Conservation (phyloP, 108 stramenopile genomes). For the Fragilaria crotonensis region DNA sequence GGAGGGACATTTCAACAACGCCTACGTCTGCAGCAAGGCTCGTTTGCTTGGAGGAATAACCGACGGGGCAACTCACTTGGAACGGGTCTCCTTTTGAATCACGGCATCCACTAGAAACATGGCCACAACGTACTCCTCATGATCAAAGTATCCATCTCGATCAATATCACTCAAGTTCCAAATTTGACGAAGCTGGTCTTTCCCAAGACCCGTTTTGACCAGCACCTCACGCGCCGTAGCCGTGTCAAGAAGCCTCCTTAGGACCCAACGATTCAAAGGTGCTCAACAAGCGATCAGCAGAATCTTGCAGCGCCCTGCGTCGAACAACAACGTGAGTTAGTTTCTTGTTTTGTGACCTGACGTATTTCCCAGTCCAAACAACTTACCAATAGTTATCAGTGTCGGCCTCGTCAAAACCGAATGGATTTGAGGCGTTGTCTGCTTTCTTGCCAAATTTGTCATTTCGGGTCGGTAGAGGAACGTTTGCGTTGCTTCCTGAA, state of each 20-base stretch:
- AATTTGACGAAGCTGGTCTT: slow-evolving; percentile 85
- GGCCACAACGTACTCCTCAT: slow-evolving; percentile 89
- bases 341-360: neutral
- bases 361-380: too few species aligned
- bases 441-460: slow-evolving; percentile 63
- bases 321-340: neutral
- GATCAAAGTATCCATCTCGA: slow-evolving; percentile 85
- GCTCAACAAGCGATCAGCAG: slow-evolving; percentile 55
- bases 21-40: neutral
- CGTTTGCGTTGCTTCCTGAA: slow-evolving; percentile 2
- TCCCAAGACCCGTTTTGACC: slow-evolving; percentile 75
- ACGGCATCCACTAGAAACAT: slow-evolving; percentile 89
- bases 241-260: slow-evolving; percentile 70
- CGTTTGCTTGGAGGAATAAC: slow-evolving; percentile 77
- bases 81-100: slow-evolving; percentile 80
- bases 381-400: slow-evolving; percentile 73
- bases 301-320: slow-evolving; percentile 79
- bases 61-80: slow-evolving; percentile 65
- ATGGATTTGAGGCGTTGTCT: slow-evolving; percentile 59
- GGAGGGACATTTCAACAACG: too few species aligned
- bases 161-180: slow-evolving; percentile 93
- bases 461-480: slow-evolving; percentile 58
- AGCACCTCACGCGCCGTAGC: slow-evolving; percentile 75
- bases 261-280: slow-evolving; percentile 76
- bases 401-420: slow-evolving; percentile 62